These are phyloP conservation scores for Halenospora varia DNA, from an alignment of 495 filamentous ascomycete genomes.

Conservation along the genomic window DNA sequence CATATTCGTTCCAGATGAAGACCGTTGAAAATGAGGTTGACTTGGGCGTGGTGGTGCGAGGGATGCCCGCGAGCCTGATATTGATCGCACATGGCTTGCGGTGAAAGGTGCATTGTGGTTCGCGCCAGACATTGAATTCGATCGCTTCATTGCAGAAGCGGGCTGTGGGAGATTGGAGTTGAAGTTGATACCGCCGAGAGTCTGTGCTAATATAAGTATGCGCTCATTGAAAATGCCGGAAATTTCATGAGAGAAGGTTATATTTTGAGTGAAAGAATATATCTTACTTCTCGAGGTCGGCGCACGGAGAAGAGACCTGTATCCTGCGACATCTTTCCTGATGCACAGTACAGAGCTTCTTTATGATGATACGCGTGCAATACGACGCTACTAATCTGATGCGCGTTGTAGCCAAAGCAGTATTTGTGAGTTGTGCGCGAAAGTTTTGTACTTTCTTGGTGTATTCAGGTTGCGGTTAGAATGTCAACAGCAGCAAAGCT, in stretches of 20 bases:
- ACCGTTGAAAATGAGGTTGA: slow-evolving; percentile 79
- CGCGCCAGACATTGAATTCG: slow-evolving; percentile 70
- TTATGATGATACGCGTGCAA: neutral
- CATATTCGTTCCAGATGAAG: slow-evolving; percentile 73
- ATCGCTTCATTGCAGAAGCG: slow-evolving; percentile 92
- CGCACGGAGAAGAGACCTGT: slow-evolving; percentile 66
- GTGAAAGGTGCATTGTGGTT: slow-evolving; percentile 56
- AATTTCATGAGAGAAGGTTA: neutral
- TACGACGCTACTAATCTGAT: neutral
- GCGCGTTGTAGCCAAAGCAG: neutral
- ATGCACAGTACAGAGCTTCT: neutral
- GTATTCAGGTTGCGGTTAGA: neutral
- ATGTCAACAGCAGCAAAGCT: neutral
- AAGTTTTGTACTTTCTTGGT: no score
- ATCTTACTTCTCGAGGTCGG: slow-evolving; percentile 60
- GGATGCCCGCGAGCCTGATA: slow-evolving; percentile 81
- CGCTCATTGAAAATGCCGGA: neutral
- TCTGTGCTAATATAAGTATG: slow-evolving; percentile 41
- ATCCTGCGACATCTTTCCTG: slow-evolving; percentile 59
- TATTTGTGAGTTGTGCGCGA: no score
- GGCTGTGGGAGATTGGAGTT: slow-evolving; percentile 71
- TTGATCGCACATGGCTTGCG: slow-evolving; percentile 69
- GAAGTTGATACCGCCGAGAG: slow-evolving; percentile 64
- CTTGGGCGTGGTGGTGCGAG: slow-evolving; percentile 72
- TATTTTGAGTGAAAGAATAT: neutral